Percentiles rank a stretch among this genome's conserved stretches.
These are phyloP conservation scores for Simmondsia chinensis DNA, from an alignment of 148 eudicot species.

Conservation along the genomic window DNA sequence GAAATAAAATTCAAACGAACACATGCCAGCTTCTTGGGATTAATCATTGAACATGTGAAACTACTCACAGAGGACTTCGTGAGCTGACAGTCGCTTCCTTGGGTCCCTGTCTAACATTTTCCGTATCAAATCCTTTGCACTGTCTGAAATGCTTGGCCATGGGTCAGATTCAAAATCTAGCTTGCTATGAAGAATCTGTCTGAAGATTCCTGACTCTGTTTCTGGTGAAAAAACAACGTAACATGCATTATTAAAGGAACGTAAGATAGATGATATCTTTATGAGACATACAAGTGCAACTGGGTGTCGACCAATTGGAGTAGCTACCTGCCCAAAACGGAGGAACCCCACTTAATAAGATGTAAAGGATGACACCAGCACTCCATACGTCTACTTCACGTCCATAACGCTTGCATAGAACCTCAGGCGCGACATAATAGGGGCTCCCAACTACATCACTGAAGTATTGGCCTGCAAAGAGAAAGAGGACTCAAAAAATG, in stretches of 20 bases:
- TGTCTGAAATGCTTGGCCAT: slow-evolving; percentile 67
- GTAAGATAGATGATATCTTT: neutral
- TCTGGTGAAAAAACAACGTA: slow-evolving; percentile 21
- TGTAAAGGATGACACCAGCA: slow-evolving; percentile 78
- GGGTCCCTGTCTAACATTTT: slow-evolving; percentile 71
- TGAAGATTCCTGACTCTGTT: slow-evolving; percentile 75
- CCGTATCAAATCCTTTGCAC: slow-evolving; percentile 65
- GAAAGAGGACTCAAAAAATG: neutral
- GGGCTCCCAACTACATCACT: slow-evolving; percentile 80
- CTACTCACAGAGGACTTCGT: slow-evolving; percentile 68
- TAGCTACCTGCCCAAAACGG: slow-evolving; percentile 70
- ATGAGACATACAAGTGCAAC: neutral
- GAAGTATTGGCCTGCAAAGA: slow-evolving; percentile 49
- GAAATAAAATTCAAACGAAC: neutral
- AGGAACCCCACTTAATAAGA: slow-evolving; percentile 64
- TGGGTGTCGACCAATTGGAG: neutral
- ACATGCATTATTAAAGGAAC: neutral
- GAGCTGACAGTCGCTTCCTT: slow-evolving; percentile 46
- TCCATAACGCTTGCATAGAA: slow-evolving; percentile 66
- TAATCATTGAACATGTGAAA: neutral
- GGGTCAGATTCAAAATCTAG: slow-evolving; percentile 66
- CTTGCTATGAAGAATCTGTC: slow-evolving; percentile 64
- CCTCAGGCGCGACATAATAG: slow-evolving; percentile 80
- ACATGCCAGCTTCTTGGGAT: neutral
- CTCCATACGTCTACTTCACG: slow-evolving; percentile 82